Evolutionary conservation across 1,284 basidiomycete genomes (phyloP).

Genomic region (Cutaneotrichosporon cavernicola): DNA sequence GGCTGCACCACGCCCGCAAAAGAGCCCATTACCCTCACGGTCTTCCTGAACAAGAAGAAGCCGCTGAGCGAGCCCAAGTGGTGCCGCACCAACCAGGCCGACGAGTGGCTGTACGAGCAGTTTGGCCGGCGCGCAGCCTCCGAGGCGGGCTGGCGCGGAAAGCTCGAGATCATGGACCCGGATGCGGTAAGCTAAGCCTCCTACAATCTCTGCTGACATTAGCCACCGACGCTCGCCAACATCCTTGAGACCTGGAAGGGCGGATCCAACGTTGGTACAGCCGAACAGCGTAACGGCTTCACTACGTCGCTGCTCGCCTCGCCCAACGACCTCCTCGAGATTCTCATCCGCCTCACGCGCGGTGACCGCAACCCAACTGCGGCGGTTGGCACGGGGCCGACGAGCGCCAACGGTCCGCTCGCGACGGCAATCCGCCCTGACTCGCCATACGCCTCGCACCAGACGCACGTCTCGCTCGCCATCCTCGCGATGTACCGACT

Average conservation of each 20-base stretch:
- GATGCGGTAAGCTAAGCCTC: constrained; percentile 70
- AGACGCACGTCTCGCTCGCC: constrained; percentile 88
- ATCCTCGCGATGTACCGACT: constrained; percentile 86
- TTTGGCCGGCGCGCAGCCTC: constrained; percentile 64
- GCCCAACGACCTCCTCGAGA: constrained; percentile 78
- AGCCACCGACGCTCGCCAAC: constrained; percentile 87
- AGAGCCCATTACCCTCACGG: constrained; percentile 45
- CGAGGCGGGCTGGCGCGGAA: constrained; percentile 81
- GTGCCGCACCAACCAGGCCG: constrained; percentile 89
- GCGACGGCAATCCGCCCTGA: constrained; percentile 66
- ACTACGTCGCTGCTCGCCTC: constrained; percentile 79
- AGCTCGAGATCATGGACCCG: constrained; percentile 86
- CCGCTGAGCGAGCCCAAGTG: constrained; percentile 92
- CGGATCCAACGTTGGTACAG: constrained; percentile 71
- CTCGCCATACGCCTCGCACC: constrained; percentile 76
- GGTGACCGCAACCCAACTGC: constrained; percentile 76
- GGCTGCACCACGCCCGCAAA: constrained; percentile 18
- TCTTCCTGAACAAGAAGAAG: constrained; percentile 75
- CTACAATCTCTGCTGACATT: constrained; percentile 16
- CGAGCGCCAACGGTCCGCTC: constrained; percentile 36
- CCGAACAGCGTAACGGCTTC: constrained; percentile 78
- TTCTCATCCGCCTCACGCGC: constrained; percentile 81
- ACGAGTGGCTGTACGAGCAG: constrained; percentile 85
- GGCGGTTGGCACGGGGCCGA: constrained; percentile 60
- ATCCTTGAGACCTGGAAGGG: constrained; percentile 82